Percentiles rank a stretch among this genome's conserved stretches.
Conservation (phyloP, 805 yeast genomes). For the Wickerhamiella alocasiicola region DNA sequence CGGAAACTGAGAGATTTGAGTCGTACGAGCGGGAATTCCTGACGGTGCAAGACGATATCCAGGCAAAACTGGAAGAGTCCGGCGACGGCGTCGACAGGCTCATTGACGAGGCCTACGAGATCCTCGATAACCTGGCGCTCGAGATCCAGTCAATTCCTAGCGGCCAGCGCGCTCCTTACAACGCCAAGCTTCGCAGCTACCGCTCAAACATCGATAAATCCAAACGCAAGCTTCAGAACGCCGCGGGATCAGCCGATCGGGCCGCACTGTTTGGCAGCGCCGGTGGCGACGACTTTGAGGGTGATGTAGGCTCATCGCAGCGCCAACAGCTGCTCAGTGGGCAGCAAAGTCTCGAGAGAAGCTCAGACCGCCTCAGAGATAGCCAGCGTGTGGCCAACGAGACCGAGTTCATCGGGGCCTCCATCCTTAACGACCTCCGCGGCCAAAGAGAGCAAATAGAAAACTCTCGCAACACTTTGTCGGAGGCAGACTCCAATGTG, state of each 20-base stretch:
- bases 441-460: conserved; percentile 87
- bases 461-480: conserved; percentile 72
- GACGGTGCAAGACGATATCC: conserved; percentile 3
- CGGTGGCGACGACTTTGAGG: conserved; percentile 22
- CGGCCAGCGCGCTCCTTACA: conserved; percentile 52
- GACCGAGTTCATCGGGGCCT: conserved; percentile 84
- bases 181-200: conserved; percentile 65
- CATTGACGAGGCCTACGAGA: conserved; percentile 69
- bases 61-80: conserved; percentile 1
- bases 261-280: conserved; percentile 53
- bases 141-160: conserved; percentile 83
- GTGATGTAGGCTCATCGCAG: conserved; percentile 44
- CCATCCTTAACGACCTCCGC: conserved; percentile 74
- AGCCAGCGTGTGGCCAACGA: conserved; percentile 85
- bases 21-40: conserved; percentile 8
- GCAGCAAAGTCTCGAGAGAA: conserved; percentile 67
- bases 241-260: conserved; percentile 62
- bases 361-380: conserved; percentile 72
- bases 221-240: conserved; percentile 37
- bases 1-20: conserved; percentile 8
- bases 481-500: conserved; percentile 85
- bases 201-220: conserved; percentile 44
- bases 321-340: conserved; percentile 69
- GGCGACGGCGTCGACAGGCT: conserved; percentile 2
- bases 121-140: conserved; percentile 74